Evolutionary conservation across 2,329 filamentous ascomycete species (phyloP).

Genomic region (Macroventuria anomochaeta): DNA sequence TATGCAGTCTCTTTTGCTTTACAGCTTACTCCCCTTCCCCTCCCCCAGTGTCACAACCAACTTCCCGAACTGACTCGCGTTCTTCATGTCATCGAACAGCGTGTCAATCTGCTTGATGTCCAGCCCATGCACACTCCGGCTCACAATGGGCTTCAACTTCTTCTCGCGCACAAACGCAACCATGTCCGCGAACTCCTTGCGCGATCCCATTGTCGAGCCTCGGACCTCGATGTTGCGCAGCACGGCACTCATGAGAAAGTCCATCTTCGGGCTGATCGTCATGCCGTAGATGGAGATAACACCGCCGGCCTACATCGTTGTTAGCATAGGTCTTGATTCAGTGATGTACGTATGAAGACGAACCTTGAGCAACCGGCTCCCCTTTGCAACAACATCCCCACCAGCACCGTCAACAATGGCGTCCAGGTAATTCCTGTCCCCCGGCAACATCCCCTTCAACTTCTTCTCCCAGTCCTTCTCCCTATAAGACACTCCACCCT

Average conservation of each 20-base stretch:
- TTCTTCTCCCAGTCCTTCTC: constrained; percentile 81
- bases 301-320: constrained; percentile 67
- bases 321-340: too few species aligned
- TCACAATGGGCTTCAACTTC: constrained; percentile 78
- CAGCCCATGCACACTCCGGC: constrained; percentile 73
- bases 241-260: constrained; percentile 82
- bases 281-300: constrained; percentile 90
- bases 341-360: too few species aligned
- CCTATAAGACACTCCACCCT: constrained; percentile 83
- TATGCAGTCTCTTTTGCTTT: neutral
- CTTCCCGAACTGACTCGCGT: constrained; percentile 88
- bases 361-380: constrained; percentile 71
- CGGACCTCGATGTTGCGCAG: constrained; percentile 86
- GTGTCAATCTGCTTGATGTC: constrained; percentile 78
- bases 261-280: constrained; percentile 85
- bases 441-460: constrained; percentile 66
- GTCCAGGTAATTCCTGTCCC: constrained; percentile 73
- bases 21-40: constrained; percentile 42
- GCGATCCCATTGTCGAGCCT: constrained; percentile 89
- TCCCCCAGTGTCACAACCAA: constrained; percentile 68
- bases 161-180: constrained; percentile 77
- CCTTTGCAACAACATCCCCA: constrained; percentile 78
- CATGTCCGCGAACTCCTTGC: constrained; percentile 91
- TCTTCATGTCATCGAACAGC: constrained; percentile 87
- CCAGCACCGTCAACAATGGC: constrained; percentile 91